Evolutionary conservation across 305 asterid genomes (phyloP).

Genomic region (Fraxinus ornus): DNA sequence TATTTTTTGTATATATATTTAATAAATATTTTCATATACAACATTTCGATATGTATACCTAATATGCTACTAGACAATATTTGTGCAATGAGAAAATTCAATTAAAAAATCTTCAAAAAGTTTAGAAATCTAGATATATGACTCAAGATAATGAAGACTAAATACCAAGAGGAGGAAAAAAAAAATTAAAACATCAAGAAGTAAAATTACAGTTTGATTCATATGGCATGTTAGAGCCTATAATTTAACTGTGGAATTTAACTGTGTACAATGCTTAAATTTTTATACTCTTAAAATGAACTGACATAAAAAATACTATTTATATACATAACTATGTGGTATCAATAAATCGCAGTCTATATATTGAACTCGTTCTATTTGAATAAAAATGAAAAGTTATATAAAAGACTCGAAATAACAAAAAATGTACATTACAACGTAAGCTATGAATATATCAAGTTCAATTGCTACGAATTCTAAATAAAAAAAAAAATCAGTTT

Average conservation of each 20-base stretch:
- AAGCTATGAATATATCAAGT: background rate
- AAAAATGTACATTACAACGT: background rate
- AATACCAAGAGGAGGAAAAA: background rate
- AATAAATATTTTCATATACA: background rate
- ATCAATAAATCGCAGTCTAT: background rate
- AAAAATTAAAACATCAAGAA: background rate
- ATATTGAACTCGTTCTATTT: no score
- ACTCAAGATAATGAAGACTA: background rate
- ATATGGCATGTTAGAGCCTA: background rate
- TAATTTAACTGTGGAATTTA: no score
- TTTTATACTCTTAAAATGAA: no score
- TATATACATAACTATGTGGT: background rate
- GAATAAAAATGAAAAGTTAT: background rate
- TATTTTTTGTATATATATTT: no score
- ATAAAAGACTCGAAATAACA: background rate
- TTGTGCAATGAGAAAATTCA: background rate
- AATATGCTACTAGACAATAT: background rate
- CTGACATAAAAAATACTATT: background rate
- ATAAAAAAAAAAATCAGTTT: no score
- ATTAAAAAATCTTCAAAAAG: background rate
- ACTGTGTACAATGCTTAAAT: no score
- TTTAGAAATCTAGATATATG: no score
- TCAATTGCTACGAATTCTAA: background rate
- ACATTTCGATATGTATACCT: background rate
- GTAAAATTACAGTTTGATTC: no score